Evolutionary conservation across 1,139 yeast genomes (phyloP), one percentile per base, ranked within the genome.

Genomic region (Debaryomyces psychrophilus): DNA sequence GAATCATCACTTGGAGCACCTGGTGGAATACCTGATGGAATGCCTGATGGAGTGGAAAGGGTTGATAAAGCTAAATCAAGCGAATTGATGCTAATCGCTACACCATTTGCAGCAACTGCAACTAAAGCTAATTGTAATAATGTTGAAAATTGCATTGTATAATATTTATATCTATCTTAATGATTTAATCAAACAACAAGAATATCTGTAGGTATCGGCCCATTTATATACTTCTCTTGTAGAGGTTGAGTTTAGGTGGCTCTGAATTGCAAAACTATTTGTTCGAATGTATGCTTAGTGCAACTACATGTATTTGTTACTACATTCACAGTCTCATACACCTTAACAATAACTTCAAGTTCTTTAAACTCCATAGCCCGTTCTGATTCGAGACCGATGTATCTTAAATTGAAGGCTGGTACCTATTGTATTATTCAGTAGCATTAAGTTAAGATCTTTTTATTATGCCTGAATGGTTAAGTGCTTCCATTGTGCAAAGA

Each of bases 81-180:
- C n/a, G 36, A 22, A 12, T 33, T 33, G 23, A 33, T 33, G n/a
- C 36, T 33, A 12, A 33, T 18, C 11, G 36, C 36, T 15, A 25
- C 36, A 33, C 36, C 25, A 33, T 33, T 33, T 17, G 36, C 36
- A 18, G 36, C 36, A 33, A 33, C 25, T 33, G 36, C 18, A 20
- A 20, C 25, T 20, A 18, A 15, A 18, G 36, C 36, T 17, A 33
- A 18, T 33, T 33, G n/a, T 17, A 33, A 33, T 33, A 33, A 18
- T 33, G 36, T 33, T 18, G 36, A 33, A 18, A 33, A 18, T 33
- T 33, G 36, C 36, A 33, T 33, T 5, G 17, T 33, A 12, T 31
- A 18, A 18, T 5, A 11, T 11, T 18, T 33, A 33, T 33, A 33
- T 33, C 2, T 33, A 20, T 33, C 9, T 33, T 33, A 18, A 18